Evolutionary conservation across 2,329 filamentous ascomycete genomes (phyloP), one percentile per base, ranked within the genome.

Genomic region (Fusarium sp.): DNA sequence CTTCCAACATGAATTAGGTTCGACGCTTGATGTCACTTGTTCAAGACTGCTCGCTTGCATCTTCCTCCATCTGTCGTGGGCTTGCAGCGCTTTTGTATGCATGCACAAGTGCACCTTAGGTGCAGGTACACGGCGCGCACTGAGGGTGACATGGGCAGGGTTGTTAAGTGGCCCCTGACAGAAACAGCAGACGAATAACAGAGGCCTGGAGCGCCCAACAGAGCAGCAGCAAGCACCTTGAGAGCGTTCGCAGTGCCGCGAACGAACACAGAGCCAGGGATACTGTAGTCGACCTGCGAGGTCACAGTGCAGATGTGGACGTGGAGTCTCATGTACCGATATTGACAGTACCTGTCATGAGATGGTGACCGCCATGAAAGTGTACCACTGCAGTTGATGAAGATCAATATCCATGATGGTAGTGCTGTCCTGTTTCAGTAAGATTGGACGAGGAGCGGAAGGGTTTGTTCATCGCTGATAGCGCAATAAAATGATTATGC

Each of bases 141-240:
- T 65, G 64, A 68, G 64, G 37, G 58, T 61, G 69, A 68, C 74
- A 73, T 69, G 64, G 71, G 49, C 63, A 63, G 60, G 69, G 67
- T 64, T 74, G 43, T 18, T 50, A 18, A 38, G 59, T 67, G 62
- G 64, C 43, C 58, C 58, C 65, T 40, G 56, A 52, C 54, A 68
- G 72, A 76, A 75, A 76, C 75, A 75, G 61, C 62, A 67, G 64
- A 66, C 75, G 71, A 76, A 78, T 77, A 65, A 60, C 61, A 72
- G 53, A 64, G 56, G 43, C 47, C 42, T 46, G 33, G 38, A 33
- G 30, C 42, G 49, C 63, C 60, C 44, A 69, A 72, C 57, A 61
- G 62, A 72, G 69, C 56, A 77, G 62, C 50, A 38, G n/a, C 12
- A 19, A 57, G 37, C 63, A 60, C 43, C 33, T 58, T 40, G 40